Evolutionary conservation across 2,329 filamentous ascomycete genomes (phyloP).

Genomic region (Clarireedia monteithiana): DNA sequence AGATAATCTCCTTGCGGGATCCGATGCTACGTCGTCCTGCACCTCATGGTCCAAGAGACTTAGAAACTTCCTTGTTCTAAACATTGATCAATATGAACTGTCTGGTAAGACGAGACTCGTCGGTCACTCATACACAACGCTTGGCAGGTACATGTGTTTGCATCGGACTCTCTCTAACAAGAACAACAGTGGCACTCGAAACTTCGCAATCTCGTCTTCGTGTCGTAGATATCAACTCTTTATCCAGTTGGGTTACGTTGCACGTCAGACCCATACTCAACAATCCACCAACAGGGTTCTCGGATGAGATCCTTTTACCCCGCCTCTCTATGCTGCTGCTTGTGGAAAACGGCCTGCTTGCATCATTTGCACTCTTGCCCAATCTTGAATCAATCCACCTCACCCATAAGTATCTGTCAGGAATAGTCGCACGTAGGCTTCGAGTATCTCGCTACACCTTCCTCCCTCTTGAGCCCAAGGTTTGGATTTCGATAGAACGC

Average conservation of each 20-base stretch:
- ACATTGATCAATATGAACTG: not conserved
- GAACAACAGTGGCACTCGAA: not conserved
- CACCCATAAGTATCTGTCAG: not conserved
- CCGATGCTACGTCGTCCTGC: not conserved
- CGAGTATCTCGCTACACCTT: not conserved
- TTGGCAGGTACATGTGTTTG: constrained; percentile 5
- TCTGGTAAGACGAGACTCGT: constrained; percentile 4
- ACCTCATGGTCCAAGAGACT: not conserved
- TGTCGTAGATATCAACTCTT: not conserved
- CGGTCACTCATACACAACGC: not conserved
- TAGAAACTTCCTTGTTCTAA: not conserved
- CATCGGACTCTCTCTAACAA: not conserved
- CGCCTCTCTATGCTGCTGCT: constrained; percentile 4
- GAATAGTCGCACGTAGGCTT: not conserved
- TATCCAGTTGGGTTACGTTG: not conserved
- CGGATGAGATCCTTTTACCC: constrained; percentile 1
- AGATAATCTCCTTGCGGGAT: not conserved
- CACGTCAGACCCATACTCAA: not conserved
- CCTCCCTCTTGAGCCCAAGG: not conserved
- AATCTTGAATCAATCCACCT: constrained; percentile 1
- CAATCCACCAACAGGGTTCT: not conserved
- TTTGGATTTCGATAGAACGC: not conserved
- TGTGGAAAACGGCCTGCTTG: constrained; percentile 10
- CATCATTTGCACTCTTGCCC: constrained; percentile 9
- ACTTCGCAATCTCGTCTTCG: not conserved